A percentile compares a stretch with the other conserved stretches of the same genome.
Conservation (phyloP, 2,329 filamentous ascomycete species). For the Monosporascus sp. region DNA sequence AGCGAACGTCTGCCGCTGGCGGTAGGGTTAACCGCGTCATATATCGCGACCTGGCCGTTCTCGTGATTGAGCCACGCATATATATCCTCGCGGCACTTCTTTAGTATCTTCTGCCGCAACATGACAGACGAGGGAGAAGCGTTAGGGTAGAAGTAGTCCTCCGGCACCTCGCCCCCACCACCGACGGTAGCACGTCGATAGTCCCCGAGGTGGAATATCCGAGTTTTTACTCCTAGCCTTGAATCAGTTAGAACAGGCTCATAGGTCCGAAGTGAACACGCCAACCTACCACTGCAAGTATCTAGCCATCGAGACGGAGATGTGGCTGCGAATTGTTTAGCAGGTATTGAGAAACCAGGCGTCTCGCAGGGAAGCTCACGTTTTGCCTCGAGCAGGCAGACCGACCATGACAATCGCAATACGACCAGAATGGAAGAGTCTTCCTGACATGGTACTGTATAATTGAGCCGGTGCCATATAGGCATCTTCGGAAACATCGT, state of each 20-base stretch:
- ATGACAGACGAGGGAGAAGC: constrained; percentile 90
- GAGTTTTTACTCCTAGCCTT: constrained; percentile 93
- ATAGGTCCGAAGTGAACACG: neutral
- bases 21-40: constrained; percentile 94
- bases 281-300: constrained; percentile 76
- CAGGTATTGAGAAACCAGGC: neutral
- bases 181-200: constrained; percentile 91
- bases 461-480: constrained; percentile 91
- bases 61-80: constrained; percentile 95
- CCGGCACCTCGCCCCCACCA: constrained; percentile 75
- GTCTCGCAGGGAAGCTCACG: constrained; percentile 45
- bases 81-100: constrained; percentile 95
- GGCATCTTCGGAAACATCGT: constrained; percentile 78
- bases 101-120: constrained; percentile 91
- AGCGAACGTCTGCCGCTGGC: constrained; percentile 75
- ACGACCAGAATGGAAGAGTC: constrained; percentile 92
- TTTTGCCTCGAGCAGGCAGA: constrained; percentile 91
- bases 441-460: constrained; percentile 96
- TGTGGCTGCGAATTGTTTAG: constrained; percentile 56
- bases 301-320: constrained; percentile 88
- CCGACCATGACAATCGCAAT: constrained; percentile 98
- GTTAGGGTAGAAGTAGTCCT: constrained; percentile 97
- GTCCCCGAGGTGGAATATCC: constrained; percentile 95
- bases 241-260: constrained; percentile 10
- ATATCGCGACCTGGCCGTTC: constrained; percentile 96